Base-by-base conservation (phyloP, 129 eudicot genomes). In the Gnaphalium uliginosum region DNA sequence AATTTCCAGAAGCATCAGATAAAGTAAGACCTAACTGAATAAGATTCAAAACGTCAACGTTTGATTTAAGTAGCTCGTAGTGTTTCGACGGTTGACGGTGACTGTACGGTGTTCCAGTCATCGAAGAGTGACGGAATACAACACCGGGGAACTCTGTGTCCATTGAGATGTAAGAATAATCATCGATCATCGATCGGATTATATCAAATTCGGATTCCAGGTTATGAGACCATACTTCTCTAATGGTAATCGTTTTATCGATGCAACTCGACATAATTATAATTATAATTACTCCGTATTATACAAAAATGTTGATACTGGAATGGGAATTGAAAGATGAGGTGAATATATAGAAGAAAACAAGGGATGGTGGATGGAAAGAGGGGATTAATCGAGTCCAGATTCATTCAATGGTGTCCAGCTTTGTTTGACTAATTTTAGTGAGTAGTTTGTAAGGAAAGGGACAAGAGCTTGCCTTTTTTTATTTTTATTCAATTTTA, bases 111-210 rank as follows among this genome's bases (percentile, higher is more conserved):
- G 69, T 15, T 19, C 51, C 29, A 19, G 69, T 17, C 23, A 35
- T 5, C 15, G 51, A 6, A 1, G 60, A 5, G 1, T 68, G 83
- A n/a, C 82, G 79, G 89, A 41, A 83, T 15, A 90, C 73, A 2
- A 87, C 94, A 43, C 98, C 98, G 39, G 98, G 98, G 51, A 92
- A 92, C 70, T 92, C 98, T 0, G 98, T 92, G 69, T 92, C 98
- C 98, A 92, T 89, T n/a, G 98, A 84, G 70, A 92, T 77, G 62
- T 68, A 87, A 0, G 98, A 86, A 81, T 73, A 89, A 0, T 77
- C 66, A 68, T 92, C 98, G 54, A 92, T 77, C 0, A 86, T 23
- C 2, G 71, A 66, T 4, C 92, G 70, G 61, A 92, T 84, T 18
- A 84, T 51, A 6, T 81, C 77, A 69, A 92, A 84, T 26, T 92